Conservation (phyloP, 2,329 filamentous ascomycete species). For the Penicillium sp. region DNA sequence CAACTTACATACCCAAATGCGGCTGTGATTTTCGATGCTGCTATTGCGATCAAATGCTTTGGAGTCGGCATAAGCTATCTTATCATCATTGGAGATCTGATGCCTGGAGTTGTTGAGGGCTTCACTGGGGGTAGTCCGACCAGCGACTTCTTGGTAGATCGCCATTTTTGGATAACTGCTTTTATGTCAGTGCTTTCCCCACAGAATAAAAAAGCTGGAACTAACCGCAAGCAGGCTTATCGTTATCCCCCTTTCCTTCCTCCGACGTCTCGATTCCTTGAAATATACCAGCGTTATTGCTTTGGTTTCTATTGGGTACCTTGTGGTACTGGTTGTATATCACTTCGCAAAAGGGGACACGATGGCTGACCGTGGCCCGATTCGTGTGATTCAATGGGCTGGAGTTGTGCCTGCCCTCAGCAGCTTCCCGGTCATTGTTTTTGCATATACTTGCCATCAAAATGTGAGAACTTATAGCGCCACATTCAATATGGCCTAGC, state of each 20-base stretch:
- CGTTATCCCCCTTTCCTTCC: slow-evolving; percentile 89
- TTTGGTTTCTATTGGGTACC: slow-evolving; percentile 86
- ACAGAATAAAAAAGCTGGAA: slow-evolving; percentile 16
- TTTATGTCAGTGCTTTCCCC: slow-evolving; percentile 67
- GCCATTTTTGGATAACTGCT: slow-evolving; percentile 95
- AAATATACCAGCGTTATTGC: slow-evolving; percentile 96
- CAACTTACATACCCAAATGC: slow-evolving; percentile 97
- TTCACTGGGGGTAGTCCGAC: slow-evolving; percentile 64
- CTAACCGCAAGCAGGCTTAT: slow-evolving; percentile 57
- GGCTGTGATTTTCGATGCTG: slow-evolving; percentile 89
- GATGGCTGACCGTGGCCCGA: slow-evolving; percentile 65
- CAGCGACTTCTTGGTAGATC: slow-evolving; percentile 73
- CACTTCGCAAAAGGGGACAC: slow-evolving; percentile 80
- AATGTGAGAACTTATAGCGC: slow-evolving; percentile 56
- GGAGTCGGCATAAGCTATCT: slow-evolving; percentile 95
- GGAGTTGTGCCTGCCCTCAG: slow-evolving; percentile 75
- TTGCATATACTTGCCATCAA: slow-evolving; percentile 99
- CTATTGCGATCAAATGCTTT: slow-evolving; percentile 97
- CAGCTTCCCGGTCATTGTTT: slow-evolving; percentile 90
- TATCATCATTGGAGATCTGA: slow-evolving; percentile 97
- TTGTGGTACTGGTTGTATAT: slow-evolving; percentile 88
- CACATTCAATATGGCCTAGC: slow-evolving; percentile 14
- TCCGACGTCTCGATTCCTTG: slow-evolving; percentile 85
- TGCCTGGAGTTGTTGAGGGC: slow-evolving; percentile 87
- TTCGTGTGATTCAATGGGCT: slow-evolving; percentile 74